phyloP scores from a whole-genome alignment of 345 rosid species.

The Citrus sinensis region DNA sequence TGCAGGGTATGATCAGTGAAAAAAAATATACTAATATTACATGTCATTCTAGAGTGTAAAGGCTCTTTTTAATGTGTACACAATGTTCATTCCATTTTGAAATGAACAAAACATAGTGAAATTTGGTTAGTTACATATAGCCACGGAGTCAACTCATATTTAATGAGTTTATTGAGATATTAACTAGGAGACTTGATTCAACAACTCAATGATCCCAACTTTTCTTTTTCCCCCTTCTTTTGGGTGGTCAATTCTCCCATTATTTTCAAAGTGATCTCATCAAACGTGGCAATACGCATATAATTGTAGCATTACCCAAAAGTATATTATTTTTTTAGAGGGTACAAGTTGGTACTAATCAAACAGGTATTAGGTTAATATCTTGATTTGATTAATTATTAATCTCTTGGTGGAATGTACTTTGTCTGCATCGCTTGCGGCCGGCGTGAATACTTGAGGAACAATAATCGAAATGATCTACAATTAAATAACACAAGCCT shows the following conservation, averaged over 20 bases:
- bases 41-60: neutral
- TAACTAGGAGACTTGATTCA: neutral
- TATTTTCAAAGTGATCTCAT: conserved; percentile 24
- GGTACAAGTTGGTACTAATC: conserved; percentile 9
- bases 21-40: no score
- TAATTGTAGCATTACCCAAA: neutral
- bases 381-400: conserved; percentile 10
- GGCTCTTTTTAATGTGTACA: no score
- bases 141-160: neutral
- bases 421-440: conserved; percentile 19
- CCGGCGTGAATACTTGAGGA: conserved; percentile 32
- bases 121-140: no score
- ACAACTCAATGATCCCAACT: neutral
- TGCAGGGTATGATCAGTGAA: neutral
- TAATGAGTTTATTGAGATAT: neutral
- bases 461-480: conserved; percentile 17
- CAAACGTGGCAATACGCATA: conserved; percentile 3
- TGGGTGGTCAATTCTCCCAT: conserved; percentile 12
- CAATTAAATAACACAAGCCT: neutral
- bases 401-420: conserved; percentile 18
- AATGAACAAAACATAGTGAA: no score
- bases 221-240: neutral
- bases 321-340: neutral
- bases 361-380: conserved; percentile 1
- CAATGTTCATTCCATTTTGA: no score